Percentiles rank a stretch among this genome's conserved stretches.
These are phyloP conservation scores for Trypanosoma mega DNA, from an alignment of 208 protist species.

Conservation along the genomic window DNA sequence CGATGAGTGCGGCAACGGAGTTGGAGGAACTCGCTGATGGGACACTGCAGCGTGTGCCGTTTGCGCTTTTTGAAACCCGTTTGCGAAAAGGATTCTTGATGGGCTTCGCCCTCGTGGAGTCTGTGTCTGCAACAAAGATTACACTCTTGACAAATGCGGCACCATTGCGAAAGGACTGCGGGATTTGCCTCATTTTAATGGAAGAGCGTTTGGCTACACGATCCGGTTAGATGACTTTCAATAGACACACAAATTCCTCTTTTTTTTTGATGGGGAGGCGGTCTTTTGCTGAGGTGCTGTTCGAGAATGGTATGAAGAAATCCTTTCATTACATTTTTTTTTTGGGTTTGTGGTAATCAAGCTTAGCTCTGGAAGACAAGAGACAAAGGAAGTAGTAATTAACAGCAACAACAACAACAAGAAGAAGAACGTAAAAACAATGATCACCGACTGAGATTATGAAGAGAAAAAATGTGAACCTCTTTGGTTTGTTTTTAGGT, in stretches of 20 bases:
- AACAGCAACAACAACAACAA: too few species aligned
- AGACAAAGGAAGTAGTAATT: too few species aligned
- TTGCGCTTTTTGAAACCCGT: constrained; percentile 41
- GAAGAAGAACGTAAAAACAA: too few species aligned
- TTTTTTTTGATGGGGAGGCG: background rate
- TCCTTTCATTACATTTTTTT: too few species aligned
- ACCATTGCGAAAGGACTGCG: constrained; percentile 35
- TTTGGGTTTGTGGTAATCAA: too few species aligned
- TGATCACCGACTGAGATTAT: too few species aligned
- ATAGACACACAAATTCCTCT: background rate
- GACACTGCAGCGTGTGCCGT: constrained; percentile 43
- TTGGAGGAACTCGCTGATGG: constrained; percentile 44
- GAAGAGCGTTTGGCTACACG: constrained; percentile 11
- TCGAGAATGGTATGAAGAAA: too few species aligned
- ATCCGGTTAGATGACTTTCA: background rate
- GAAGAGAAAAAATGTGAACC: too few species aligned
- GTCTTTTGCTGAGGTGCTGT: too few species aligned
- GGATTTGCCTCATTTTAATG: constrained; percentile 58
- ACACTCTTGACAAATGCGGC: constrained; percentile 46
- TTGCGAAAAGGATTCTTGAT: constrained; percentile 35
- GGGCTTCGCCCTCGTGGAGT: constrained; percentile 69
- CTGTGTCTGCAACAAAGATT: constrained; percentile 31
- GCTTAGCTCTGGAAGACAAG: too few species aligned
- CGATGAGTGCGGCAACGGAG: constrained; percentile 53
- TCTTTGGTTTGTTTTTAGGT: too few species aligned